Conservation (phyloP, 2,329 filamentous ascomycete species). For the Elsinoe batatas region DNA sequence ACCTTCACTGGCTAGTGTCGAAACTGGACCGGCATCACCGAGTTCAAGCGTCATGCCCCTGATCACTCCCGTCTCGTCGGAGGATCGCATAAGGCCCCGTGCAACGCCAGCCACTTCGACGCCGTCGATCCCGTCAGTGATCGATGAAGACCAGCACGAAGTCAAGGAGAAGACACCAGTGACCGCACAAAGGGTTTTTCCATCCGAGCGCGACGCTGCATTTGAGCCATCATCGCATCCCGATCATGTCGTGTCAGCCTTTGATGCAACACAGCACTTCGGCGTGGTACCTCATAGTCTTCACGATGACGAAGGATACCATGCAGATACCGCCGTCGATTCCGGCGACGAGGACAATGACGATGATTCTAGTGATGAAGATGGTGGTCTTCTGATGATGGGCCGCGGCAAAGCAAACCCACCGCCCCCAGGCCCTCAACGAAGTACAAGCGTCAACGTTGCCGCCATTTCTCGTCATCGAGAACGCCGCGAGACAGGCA, state of each 20-base stretch:
- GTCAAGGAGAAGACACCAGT: background rate
- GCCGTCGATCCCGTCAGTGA: slow-evolving; percentile 42
- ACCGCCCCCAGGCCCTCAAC: slow-evolving; percentile 15
- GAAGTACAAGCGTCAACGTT: slow-evolving; percentile 30
- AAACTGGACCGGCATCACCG: slow-evolving; percentile 32
- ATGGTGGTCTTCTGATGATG: slow-evolving; percentile 29
- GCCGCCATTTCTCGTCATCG: slow-evolving; percentile 27
- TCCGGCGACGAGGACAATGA: slow-evolving; percentile 8
- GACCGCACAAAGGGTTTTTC: background rate
- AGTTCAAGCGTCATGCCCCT: slow-evolving; percentile 12
- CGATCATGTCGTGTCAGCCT: background rate
- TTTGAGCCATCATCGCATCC: background rate
- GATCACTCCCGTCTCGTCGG: slow-evolving; percentile 17
- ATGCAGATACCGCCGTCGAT: slow-evolving; percentile 5
- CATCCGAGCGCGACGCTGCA: background rate
- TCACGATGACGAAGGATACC: slow-evolving; percentile 12
- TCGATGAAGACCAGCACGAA: slow-evolving; percentile 2
- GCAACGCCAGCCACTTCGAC: slow-evolving; percentile 41
- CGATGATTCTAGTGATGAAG: slow-evolving; percentile 9
- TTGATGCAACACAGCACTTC: background rate
- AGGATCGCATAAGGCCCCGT: slow-evolving; percentile 30
- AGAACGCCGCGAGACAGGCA: slow-evolving; percentile 23
- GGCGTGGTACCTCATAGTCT: background rate
- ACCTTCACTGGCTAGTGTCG: slow-evolving; percentile 15
- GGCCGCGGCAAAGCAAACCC: slow-evolving; percentile 18